Base-by-base conservation (phyloP, 805 yeast species). In the Dipodascus albidus region DNA sequence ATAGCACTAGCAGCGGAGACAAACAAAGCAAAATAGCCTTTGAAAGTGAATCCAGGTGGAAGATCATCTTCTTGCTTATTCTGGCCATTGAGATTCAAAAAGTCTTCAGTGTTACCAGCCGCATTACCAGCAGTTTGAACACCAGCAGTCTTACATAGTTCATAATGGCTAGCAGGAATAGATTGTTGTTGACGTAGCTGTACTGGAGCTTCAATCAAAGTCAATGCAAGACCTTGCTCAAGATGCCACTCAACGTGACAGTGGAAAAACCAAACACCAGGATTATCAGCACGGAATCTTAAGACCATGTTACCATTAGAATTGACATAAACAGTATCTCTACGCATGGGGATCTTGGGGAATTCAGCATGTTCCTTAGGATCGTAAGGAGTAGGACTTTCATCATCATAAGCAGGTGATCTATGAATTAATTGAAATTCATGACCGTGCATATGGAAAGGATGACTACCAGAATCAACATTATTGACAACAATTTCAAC, bases 241-340 rank as follows among this genome's bases (percentile, higher is more conserved):
- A 91, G 78, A 74, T 93, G 99, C 99, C 99, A 91, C 69, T 93
- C 98, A 64, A 93, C 85, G 69, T 91, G 99, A 72, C 99, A 91
- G 74, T 91, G 99, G 95, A 93, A 93, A 69, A 83, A 80, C 99
- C 98, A 91, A 48, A 90, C 90, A 74, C 99, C 99, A 31, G 98
- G 99, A 69, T 93, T 93, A 67, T 85, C 83, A 52, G 98, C 95
- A 64, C 78, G 80, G 76, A 89, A 91, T 67, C 98, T 80, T 58
- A 91, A 65, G 31, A 87, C 90, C 64, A 89, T 77, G 72, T 87
- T 83, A 1, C 96, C 89, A 65, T 86, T 86, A 23, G 95, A 89
- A 66, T 81, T 78, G 49, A 86, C 87, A 62, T 81, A 83, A 9
- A 85, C 71, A 8, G 85, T 80, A 67, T 93, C 99, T 74, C 99